These are phyloP conservation scores for Diaporthe australafricana DNA, from an alignment of 2,329 filamentous ascomycete species.

Conservation along the genomic window DNA sequence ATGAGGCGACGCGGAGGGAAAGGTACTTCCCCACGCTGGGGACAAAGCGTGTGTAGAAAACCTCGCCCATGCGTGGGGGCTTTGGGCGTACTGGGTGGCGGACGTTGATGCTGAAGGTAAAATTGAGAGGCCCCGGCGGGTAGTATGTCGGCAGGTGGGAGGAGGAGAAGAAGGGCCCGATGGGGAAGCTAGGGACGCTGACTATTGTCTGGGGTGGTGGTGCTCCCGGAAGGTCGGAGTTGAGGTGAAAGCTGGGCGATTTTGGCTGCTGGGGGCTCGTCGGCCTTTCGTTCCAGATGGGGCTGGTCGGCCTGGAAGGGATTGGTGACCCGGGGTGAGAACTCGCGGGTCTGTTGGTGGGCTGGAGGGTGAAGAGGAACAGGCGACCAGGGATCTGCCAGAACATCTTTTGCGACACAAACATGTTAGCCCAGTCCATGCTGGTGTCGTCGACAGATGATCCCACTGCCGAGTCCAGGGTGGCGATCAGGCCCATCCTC, in stretches of 20 bases:
- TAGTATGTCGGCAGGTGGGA: conserved; percentile 93
- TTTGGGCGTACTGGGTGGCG: conserved; percentile 90
- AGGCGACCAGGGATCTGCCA: conserved; percentile 92
- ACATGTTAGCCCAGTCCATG: conserved; percentile 82
- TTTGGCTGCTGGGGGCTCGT: conserved; percentile 45
- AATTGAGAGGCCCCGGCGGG: conserved; percentile 85
- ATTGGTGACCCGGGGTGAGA: conserved; percentile 63
- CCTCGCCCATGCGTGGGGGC: conserved; percentile 88
- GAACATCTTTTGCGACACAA: conserved; percentile 82
- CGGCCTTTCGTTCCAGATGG: conserved; percentile 47
- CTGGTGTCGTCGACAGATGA: conserved; percentile 69
- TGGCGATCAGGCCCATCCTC: conserved; percentile 87
- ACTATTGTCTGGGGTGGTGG: conserved; percentile 50
- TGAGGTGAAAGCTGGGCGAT: conserved; percentile 40
- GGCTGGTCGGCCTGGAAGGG: conserved; percentile 66
- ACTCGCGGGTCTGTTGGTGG: conserved; percentile 54
- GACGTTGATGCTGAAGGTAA: conserved; percentile 80
- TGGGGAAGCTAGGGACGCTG: conserved; percentile 53
- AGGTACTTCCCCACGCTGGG: conserved; percentile 86
- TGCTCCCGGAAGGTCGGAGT: conserved; percentile 53
- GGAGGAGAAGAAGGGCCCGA: conserved; percentile 81
- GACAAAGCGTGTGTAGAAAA: conserved; percentile 90
- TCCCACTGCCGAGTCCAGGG: conserved; percentile 81
- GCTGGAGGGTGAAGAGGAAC: conserved; percentile 87
- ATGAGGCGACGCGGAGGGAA: conserved; percentile 86